Base-by-base conservation (phyloP, 805 yeast genomes). In the Candida schatavii region DNA sequence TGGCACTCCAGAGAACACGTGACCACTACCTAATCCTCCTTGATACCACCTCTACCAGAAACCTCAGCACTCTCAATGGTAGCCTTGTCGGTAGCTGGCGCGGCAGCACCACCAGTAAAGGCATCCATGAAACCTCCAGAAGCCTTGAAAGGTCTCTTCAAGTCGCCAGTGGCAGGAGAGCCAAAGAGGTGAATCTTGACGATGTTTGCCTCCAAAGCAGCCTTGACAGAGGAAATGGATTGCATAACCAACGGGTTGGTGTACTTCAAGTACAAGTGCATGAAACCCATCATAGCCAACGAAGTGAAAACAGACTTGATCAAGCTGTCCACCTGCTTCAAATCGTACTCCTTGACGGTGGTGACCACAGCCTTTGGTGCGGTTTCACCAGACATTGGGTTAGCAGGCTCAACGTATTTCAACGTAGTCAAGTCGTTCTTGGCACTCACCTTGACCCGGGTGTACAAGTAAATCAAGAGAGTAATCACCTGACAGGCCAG, bases 201-300 rank as follows among this genome's bases (percentile, higher is more conserved):
- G 52, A 88, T 80, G 71, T 89, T 89, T 58, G 87, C 72, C 72
- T 93, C 98, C 43, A 88, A 69, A 36, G 95, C 96, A 54, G 86
- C 72, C 79, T 93, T 93, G 56, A 93, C 72, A 40, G 97, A 91
- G 40, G 95, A 79, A 54, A 93, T 79, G 49, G 90, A 82, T 74
- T 93, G 98, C 89, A 91, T 85, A 53, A 93, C 81, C 62, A 93
- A 78, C 46, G 99, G 99, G 71, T 93, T 89, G 66, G 97, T 89
- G 77, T 88, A 93, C 70, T 88, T 85, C 95, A 93, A 81, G 81
- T 91, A 91, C 48, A 93, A 60, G 69, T 93, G 99, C 98, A 91
- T 90, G 82, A 91, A 86, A 20, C 85, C 95, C 90, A 93, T 90
- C 96, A 93, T 88, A 56, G 95, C 97, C 54, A 90, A 62, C 50